Conservation (phyloP, 1,139 yeast genomes). For the Lizanozyma gosingica region DNA sequence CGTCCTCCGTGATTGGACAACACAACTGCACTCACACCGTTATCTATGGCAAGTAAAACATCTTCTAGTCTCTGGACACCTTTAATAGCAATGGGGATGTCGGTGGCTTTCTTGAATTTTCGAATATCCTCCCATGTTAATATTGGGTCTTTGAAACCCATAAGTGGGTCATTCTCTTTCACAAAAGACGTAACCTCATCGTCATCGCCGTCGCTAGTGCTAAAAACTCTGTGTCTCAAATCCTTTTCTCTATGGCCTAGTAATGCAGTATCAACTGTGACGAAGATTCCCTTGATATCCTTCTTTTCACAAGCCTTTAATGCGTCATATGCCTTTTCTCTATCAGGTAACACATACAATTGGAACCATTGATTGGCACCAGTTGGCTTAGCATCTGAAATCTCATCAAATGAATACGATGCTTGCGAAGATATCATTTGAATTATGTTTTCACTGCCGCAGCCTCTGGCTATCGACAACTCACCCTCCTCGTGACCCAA, state of each 20-base stretch:
- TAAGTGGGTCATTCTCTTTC: conserved; percentile 3
- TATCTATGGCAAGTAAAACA: conserved; percentile 43
- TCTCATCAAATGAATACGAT: conserved; percentile 66
- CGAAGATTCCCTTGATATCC: conserved; percentile 19
- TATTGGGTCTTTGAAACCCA: conserved; percentile 6
- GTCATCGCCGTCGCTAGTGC: conserved; percentile 3
- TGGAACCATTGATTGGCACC: conserved; percentile 79
- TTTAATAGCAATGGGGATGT: conserved; percentile 59
- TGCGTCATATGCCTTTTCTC: conserved; percentile 18
- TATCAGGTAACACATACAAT: conserved; percentile 65
- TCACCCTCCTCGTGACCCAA: conserved; percentile 78
- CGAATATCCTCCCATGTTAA: conserved; percentile 16
- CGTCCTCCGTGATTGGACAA: conserved; percentile 72
- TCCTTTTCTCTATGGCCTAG: conserved; percentile 21
- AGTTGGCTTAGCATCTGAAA: conserved; percentile 46
- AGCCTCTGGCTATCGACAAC: conserved; percentile 63
- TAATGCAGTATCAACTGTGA: conserved; percentile 19
- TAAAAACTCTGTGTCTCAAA: conserved; percentile 10
- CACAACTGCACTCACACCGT: conserved; percentile 56
- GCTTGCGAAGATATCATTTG: conserved; percentile 83
- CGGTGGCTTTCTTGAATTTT: conserved; percentile 48
- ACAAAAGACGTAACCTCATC: conserved; percentile 1
- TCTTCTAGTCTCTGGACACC: conserved; percentile 70
- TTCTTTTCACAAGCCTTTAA: conserved; percentile 12
- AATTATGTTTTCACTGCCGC: conserved; percentile 56